phyloP scores from a whole-genome alignment of 306 rosid species.

The Carpinus viminea region DNA sequence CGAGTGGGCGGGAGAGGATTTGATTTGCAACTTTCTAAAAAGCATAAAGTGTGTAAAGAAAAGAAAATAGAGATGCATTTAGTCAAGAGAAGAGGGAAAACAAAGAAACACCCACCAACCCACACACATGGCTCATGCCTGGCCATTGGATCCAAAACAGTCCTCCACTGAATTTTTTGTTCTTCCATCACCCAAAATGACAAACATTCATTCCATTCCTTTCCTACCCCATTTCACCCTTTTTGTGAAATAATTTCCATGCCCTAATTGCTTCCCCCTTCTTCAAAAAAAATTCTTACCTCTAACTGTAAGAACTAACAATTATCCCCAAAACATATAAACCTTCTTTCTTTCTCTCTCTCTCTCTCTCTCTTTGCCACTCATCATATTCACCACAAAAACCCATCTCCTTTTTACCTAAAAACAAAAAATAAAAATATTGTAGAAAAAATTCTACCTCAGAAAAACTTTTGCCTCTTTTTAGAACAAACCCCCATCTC shows the following conservation, averaged over 20 bases:
- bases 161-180: conserved; percentile 2
- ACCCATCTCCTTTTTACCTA: conserved; percentile 35
- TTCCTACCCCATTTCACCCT: conserved; percentile 36
- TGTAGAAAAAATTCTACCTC: conserved; percentile 43
- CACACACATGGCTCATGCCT: conserved; percentile 51
- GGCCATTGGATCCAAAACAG: neutral
- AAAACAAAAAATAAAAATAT: conserved; percentile 22
- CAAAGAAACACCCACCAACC: conserved; percentile 51
- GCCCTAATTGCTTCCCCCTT: conserved; percentile 41
- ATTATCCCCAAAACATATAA: conserved; percentile 24
- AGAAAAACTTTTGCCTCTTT: conserved; percentile 40
- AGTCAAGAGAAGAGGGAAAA: conserved; percentile 43
- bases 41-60: conserved; percentile 47
- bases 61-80: conserved; percentile 44
- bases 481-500: conserved; percentile 15
- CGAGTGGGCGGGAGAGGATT: conserved; percentile 22
- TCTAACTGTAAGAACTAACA: conserved; percentile 34
- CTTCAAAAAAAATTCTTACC: conserved; percentile 40
- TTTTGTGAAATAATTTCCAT: conserved; percentile 27
- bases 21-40: conserved; percentile 48
- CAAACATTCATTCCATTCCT: conserved; percentile 50
- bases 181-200: conserved; percentile 34
- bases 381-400: conserved; percentile 42
- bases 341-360: neutral
- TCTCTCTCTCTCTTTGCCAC: conserved; percentile 27